Conservation (phyloP, 768 basidiomycete species). For the Tremella mesenterica region DNA sequence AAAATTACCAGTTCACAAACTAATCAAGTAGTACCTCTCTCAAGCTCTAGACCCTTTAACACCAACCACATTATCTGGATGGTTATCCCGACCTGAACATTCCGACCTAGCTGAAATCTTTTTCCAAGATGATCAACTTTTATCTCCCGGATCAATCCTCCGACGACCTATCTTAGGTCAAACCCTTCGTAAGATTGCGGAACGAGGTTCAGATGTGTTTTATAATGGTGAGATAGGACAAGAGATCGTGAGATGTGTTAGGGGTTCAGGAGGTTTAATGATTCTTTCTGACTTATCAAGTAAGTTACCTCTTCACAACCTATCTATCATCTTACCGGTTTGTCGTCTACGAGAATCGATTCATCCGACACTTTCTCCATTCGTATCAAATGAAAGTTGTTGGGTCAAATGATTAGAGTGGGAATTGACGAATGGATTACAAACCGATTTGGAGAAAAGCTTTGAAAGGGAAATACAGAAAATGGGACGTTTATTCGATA, state of each 20-base stretch:
- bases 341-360: too few relatives aligned
- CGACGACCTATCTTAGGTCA: conserved; percentile 51
- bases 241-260: conserved; percentile 61
- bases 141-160: conserved; percentile 11
- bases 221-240: conserved; percentile 77
- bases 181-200: conserved; percentile 64
- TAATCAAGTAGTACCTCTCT: too few relatives aligned
- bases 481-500: too few relatives aligned
- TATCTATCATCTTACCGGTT: too few relatives aligned
- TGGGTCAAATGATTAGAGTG: too few relatives aligned
- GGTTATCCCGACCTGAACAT: conserved; percentile 19
- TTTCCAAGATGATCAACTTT: conserved; percentile 17
- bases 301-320: conserved; percentile 4
- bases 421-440: too few relatives aligned
- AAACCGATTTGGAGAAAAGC: conserved; percentile 60
- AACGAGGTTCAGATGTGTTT: conserved; percentile 67
- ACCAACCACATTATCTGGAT: conserved; percentile 7
- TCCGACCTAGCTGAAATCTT: conserved; percentile 17
- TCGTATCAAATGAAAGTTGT: too few relatives aligned
- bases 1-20: too few relatives aligned
- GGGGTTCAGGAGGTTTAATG: conserved; percentile 67
- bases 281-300: conserved; percentile 54
- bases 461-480: conserved; percentile 62
- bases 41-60: conserved; percentile 12
- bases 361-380: too few relatives aligned